Percentiles rank a stretch among this genome's conserved stretches.
Evolutionary conservation across 495 filamentous ascomycete genomes (phyloP).

Genomic region (Tuber borchii): DNA sequence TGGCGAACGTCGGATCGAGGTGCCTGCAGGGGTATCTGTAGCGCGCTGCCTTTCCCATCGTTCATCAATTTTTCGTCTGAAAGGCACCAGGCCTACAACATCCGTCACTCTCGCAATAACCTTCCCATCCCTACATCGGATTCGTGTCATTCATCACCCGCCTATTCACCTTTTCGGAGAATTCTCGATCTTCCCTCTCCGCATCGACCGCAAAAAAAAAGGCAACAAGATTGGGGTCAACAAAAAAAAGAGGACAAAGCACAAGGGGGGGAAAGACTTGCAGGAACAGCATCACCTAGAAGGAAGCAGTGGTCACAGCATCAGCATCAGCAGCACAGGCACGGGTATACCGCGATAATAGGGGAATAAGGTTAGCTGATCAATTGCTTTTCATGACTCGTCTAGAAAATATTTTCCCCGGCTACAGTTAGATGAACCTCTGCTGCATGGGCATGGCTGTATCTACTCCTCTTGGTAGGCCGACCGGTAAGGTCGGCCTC

Average conservation of each 20-base stretch:
- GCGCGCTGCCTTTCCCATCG: neutral
- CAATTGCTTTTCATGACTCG: constrained; percentile 36
- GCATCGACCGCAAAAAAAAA: neutral
- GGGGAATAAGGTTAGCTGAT: constrained; percentile 9
- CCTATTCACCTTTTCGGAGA: neutral
- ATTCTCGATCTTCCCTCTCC: neutral
- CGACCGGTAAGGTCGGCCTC: constrained; percentile 28
- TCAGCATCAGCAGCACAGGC: neutral
- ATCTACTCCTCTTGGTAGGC: constrained; percentile 24
- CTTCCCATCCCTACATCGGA: neutral
- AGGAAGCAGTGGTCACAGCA: neutral
- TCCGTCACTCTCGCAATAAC: constrained; percentile 3
- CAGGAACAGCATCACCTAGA: neutral
- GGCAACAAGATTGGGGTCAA: neutral
- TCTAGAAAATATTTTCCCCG: constrained; percentile 34
- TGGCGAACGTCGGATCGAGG: neutral
- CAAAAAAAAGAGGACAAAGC: constrained; percentile 3
- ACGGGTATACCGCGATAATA: neutral
- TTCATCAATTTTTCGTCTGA: neutral
- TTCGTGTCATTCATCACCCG: neutral
- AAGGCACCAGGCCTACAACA: neutral
- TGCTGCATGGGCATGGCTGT: constrained; percentile 37
- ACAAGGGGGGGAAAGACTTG: neutral
- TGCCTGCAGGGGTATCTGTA: neutral
- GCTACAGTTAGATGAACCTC: constrained; percentile 40